phyloP scores from a whole-genome alignment of 768 basidiomycete genomes.

The Boletus sensibilis region DNA sequence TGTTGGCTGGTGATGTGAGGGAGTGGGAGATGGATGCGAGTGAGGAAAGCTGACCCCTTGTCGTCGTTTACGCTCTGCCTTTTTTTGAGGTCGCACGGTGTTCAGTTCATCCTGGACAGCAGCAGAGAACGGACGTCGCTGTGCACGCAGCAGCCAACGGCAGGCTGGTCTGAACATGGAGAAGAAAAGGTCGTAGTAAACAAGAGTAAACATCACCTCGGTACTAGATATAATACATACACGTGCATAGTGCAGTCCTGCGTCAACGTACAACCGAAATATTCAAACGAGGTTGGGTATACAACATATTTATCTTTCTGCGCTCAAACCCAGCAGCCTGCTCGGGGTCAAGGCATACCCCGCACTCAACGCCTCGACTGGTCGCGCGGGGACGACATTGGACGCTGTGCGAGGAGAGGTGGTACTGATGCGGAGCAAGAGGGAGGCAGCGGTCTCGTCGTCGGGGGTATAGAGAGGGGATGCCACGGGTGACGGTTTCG shows the following conservation, averaged over 20 bases:
- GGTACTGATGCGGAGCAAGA: constrained; percentile 60
- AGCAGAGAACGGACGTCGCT: background rate
- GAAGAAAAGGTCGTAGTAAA: constrained; percentile 1
- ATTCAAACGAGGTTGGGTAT: too few relatives aligned
- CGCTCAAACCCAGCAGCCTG: constrained; percentile 22
- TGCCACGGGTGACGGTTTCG: constrained; percentile 22
- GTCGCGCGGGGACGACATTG: background rate
- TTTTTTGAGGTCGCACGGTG: constrained; percentile 38
- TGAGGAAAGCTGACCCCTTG: constrained; percentile 51
- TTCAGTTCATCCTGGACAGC: background rate
- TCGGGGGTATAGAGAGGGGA: constrained; percentile 44
- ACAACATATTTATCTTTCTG: constrained; percentile 19
- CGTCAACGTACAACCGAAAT: background rate
- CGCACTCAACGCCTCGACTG: background rate
- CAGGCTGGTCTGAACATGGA: constrained; percentile 10
- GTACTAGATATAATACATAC: constrained; percentile 5
- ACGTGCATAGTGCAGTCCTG: background rate
- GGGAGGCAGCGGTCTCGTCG: constrained; percentile 67
- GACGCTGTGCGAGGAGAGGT: constrained; percentile 13
- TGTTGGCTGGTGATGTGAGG: constrained; percentile 30
- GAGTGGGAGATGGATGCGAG: background rate
- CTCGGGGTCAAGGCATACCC: constrained; percentile 28
- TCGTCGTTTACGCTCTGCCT: constrained; percentile 74
- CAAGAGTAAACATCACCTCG: constrained; percentile 4
- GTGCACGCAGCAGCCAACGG: background rate